Percentiles rank a stretch among this genome's conserved stretches.
Evolutionary conservation across 441 rosid genomes (phyloP).

Genomic region (Pelargonium australe): DNA sequence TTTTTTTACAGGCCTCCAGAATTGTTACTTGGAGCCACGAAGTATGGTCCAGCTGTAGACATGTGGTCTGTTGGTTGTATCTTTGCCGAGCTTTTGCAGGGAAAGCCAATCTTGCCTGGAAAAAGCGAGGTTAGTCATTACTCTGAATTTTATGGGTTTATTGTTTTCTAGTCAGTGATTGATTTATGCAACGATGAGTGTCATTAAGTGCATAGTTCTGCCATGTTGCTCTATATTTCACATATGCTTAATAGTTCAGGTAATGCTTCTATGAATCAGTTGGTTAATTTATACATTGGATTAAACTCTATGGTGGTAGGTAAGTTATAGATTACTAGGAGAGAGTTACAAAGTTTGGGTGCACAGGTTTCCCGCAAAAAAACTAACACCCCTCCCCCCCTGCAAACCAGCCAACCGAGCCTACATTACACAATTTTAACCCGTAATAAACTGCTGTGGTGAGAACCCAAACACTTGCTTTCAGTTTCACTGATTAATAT

Average conservation of each 20-base stretch:
- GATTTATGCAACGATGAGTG: too few species aligned
- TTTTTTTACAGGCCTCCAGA: conserved; percentile 75
- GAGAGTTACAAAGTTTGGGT: neutral
- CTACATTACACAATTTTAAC: neutral
- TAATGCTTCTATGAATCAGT: too few species aligned
- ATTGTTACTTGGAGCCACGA: conserved; percentile 89
- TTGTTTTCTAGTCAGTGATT: too few species aligned
- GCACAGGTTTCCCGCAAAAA: neutral
- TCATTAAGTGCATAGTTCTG: too few species aligned
- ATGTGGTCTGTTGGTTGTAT: conserved; percentile 99
- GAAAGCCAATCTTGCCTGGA: conserved; percentile 88
- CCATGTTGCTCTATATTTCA: too few species aligned
- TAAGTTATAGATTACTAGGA: neutral
- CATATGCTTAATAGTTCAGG: too few species aligned
- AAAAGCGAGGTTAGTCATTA: conserved; percentile 61
- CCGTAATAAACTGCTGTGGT: neutral
- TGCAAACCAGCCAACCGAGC: neutral
- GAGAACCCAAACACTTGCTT: neutral
- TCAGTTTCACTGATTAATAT: neutral
- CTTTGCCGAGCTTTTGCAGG: conserved; percentile 85
- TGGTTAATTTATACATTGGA: too few species aligned
- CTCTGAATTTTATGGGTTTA: neutral
- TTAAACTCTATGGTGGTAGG: neutral
- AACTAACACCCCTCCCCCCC: too few species aligned
- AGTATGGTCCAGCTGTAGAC: conserved; percentile 97